A percentile compares a stretch with the other conserved stretches of the same genome.
These are phyloP conservation scores for Turritis glabra DNA, from an alignment of 345 rosid species.

Conservation along the genomic window DNA sequence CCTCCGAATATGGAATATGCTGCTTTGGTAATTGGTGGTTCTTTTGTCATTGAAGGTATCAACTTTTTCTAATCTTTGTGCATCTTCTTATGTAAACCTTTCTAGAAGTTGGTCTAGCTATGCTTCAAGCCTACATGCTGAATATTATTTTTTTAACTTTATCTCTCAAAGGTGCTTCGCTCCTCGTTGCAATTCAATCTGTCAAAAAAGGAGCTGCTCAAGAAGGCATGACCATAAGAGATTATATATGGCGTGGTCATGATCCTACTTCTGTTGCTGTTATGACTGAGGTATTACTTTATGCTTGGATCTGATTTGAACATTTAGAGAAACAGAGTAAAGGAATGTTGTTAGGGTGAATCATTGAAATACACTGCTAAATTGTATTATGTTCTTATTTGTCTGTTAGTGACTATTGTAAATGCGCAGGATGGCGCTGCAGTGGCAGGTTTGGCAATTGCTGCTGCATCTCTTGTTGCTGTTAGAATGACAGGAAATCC, in stretches of 20 bases:
- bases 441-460: constrained; percentile 87
- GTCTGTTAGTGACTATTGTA: constrained; percentile 8
- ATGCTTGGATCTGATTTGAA: background rate
- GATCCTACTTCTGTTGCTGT: constrained; percentile 99
- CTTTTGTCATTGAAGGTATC: constrained; percentile 89
- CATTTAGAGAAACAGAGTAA: background rate
- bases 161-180: constrained; percentile 75
- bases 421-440: constrained; percentile 97
- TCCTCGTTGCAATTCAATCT: constrained; percentile 91
- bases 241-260: constrained; percentile 98
- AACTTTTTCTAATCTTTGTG: constrained; percentile 10
- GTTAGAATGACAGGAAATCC: constrained; percentile 85
- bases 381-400: background rate
- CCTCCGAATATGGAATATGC: constrained; percentile 82
- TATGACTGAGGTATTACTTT: constrained; percentile 84
- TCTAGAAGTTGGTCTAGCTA: background rate
- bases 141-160: background rate
- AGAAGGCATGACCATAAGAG: constrained; percentile 90
- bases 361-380: background rate
- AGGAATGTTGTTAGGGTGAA: background rate
- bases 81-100: background rate
- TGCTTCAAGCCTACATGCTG: constrained; percentile 1
- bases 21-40: constrained; percentile 94
- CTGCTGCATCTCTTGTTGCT: constrained; percentile 87
- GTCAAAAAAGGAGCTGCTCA: constrained; percentile 96